These are phyloP conservation scores for Penicillium tannophilum DNA, from an alignment of 495 filamentous ascomycete genomes.

Conservation along the genomic window DNA sequence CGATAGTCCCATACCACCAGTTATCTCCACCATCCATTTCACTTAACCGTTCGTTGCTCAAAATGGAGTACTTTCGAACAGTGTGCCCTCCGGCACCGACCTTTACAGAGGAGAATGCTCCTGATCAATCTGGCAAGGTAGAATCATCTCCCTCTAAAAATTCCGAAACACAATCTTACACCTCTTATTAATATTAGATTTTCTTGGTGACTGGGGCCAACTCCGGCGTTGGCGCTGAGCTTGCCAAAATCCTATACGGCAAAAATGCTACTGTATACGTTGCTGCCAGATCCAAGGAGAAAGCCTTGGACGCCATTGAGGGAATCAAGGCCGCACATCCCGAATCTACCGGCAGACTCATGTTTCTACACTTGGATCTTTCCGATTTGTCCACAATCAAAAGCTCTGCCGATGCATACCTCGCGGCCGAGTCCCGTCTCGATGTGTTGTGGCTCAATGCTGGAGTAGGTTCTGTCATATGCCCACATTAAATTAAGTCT, in stretches of 20 bases:
- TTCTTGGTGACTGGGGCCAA: constrained; percentile 44
- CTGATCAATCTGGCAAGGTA: constrained; percentile 6
- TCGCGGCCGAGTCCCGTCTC: constrained; percentile 40
- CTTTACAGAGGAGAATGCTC: constrained; percentile 6
- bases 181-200: constrained; percentile 12
- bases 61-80: constrained; percentile 1
- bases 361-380: constrained; percentile 49
- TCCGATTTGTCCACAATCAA: constrained; percentile 54
- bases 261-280: constrained; percentile 40
- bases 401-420: constrained; percentile 43
- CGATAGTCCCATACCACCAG: background rate
- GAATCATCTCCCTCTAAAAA: background rate
- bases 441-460: constrained; percentile 62
- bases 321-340: constrained; percentile 26
- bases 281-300: constrained; percentile 41
- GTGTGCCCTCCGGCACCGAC: constrained; percentile 2
- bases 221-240: constrained; percentile 46
- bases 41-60: background rate
- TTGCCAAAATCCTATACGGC: constrained; percentile 44
- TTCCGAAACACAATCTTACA: background rate
- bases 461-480: constrained; percentile 33
- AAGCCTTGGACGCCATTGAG: constrained; percentile 37
- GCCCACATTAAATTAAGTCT: background rate
- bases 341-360: constrained; percentile 31
- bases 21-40: background rate